Conservation (phyloP, 129 eudicot species). For the Lonicera japonica region DNA sequence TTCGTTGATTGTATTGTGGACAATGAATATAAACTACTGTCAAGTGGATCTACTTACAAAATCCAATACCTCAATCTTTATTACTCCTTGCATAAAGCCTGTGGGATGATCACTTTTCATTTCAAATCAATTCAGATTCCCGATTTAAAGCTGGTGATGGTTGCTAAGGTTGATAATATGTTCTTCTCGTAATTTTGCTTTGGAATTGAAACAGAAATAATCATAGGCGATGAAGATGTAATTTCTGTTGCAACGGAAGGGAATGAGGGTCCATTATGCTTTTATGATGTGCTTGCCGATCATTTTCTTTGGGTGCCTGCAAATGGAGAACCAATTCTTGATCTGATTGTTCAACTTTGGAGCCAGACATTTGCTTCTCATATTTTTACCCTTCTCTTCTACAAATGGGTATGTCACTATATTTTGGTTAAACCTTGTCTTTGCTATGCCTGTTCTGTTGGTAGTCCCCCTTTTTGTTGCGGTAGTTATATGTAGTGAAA, state of each 20-base stretch:
- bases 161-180: not conserved
- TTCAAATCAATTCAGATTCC: not conserved
- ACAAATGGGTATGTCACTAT: slow-evolving; percentile 53
- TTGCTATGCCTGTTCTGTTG: not conserved
- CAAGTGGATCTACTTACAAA: no score
- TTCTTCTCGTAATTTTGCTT: slow-evolving; percentile 10
- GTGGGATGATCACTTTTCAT: slow-evolving; percentile 1
- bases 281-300: slow-evolving; percentile 82
- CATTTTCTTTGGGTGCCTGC: slow-evolving; percentile 69
- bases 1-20: no score
- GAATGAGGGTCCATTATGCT: slow-evolving; percentile 57
- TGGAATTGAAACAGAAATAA: slow-evolving; percentile 63
- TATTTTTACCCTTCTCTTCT: slow-evolving; percentile 75
- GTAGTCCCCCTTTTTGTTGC: not conserved
- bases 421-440: not conserved
- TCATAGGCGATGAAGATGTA: slow-evolving; percentile 54
- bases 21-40: no score
- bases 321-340: slow-evolving; percentile 69
- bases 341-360: slow-evolving; percentile 84
- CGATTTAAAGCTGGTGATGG: not conserved
- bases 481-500: not conserved
- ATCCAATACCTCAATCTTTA: no score
- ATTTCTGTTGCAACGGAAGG: slow-evolving; percentile 36
- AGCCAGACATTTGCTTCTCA: slow-evolving; percentile 88
- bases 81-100: no score